Evolutionary conservation across 495 filamentous ascomycete genomes (phyloP).

Genomic region (Venustampulla echinocandica): DNA sequence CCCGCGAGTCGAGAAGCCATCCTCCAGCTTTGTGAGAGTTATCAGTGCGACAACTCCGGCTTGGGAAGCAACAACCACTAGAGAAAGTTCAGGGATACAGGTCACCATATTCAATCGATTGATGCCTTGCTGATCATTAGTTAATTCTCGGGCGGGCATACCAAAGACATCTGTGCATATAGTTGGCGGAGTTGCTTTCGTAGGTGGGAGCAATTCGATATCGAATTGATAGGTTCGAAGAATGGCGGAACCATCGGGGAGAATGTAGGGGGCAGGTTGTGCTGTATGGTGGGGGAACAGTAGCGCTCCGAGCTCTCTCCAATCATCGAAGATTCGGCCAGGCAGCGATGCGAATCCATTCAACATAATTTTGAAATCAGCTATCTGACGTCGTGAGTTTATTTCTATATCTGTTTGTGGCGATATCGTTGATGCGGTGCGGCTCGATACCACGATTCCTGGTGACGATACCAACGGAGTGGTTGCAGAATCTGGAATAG

Average conservation of each 20-base stretch:
- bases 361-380: too few relatives aligned
- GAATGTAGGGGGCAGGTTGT: background rate
- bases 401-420: too few relatives aligned
- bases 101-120: conserved; percentile 71
- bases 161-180: conserved; percentile 22
- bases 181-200: conserved; percentile 20
- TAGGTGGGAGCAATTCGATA: conserved; percentile 47
- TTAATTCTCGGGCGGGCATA: conserved; percentile 38
- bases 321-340: too few relatives aligned
- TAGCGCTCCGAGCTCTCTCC: too few relatives aligned
- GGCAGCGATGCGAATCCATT: too few relatives aligned
- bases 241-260: conserved; percentile 26
- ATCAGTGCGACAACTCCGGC: conserved; percentile 69
- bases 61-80: conserved; percentile 66
- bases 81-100: conserved; percentile 67
- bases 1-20: background rate
- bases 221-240: conserved; percentile 51
- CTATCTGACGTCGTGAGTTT: too few relatives aligned
- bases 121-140: conserved; percentile 23
- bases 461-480: too few relatives aligned
- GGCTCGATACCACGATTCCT: too few relatives aligned
- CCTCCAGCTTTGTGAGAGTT: conserved; percentile 46
- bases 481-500: background rate
- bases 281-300: too few relatives aligned
- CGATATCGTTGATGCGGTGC: too few relatives aligned